Evolutionary conservation across 2,329 filamentous ascomycete species (phyloP).

Genomic region (Aspergillus pseudonomiae): DNA sequence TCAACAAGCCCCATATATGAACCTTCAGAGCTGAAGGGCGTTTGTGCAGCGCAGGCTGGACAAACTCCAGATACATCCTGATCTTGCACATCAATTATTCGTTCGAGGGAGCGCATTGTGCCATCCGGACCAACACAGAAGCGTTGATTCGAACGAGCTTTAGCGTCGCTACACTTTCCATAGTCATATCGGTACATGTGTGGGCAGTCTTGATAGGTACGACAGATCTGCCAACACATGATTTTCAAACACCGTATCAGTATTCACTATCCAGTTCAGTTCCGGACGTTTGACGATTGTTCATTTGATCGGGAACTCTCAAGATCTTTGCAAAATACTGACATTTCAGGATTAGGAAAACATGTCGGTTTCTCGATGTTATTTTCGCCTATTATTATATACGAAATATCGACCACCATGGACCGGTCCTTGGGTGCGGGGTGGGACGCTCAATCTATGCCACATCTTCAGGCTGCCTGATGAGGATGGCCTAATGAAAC

Average conservation of each 20-base stretch:
- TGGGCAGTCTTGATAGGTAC: constrained; percentile 1
- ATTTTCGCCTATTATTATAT: neutral
- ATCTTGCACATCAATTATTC: neutral
- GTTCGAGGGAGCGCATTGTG: constrained; percentile 2
- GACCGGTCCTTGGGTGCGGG: neutral
- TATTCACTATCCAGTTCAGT: neutral
- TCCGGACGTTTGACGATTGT: neutral
- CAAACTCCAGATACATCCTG: constrained; percentile 1
- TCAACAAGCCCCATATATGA: neutral
- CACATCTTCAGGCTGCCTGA: neutral
- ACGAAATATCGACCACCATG: neutral
- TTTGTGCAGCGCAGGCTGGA: neutral
- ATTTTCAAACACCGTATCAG: neutral
- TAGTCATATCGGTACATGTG: constrained; percentile 5
- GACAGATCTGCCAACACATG: constrained; percentile 4
- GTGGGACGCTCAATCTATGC: neutral
- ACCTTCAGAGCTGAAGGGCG: neutral
- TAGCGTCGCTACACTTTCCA: constrained; percentile 2
- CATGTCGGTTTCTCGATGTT: neutral
- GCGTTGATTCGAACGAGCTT: neutral
- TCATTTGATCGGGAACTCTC: neutral
- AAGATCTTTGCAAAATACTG: neutral
- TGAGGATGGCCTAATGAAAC: neutral
- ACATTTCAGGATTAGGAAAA: neutral
- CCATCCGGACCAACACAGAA: constrained; percentile 1